Base-by-base conservation (phyloP, 306 rosid species). In the Cicer yamashitae region DNA sequence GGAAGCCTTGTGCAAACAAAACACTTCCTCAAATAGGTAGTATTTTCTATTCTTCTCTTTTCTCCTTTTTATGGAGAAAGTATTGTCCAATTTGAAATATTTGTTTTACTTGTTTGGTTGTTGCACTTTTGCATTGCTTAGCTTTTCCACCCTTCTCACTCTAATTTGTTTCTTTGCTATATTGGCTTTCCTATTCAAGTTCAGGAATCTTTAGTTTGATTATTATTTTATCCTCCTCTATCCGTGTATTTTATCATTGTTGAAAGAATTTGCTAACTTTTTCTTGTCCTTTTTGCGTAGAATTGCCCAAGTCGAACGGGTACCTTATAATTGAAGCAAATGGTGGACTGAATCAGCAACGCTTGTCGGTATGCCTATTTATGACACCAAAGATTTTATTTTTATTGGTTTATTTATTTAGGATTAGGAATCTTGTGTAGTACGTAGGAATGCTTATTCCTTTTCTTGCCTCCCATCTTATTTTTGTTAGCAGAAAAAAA, bases 341-440 rank as follows among this genome's bases (percentile, higher is more conserved):
- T 74, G 98, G 98, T 71, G 98, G 97, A 66, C 82, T 94, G 82
- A 94, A 94, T 81, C 98, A 94, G 85, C 98, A 94, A 78, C 93
- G 98, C 17, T 59, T 94, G 66, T 90, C 97, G 96, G 98, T 94
- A 87, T 40, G 97, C 76, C 71, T 76, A 20, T 79, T 80, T 30
- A 50, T 81, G 57, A 39, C 12, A 71, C 52, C 53, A 43, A 60
- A 38, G 6, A 72, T 74, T 46, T 73, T 25, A 48, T 68, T 74
- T 13, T 13, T 66, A 14, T 40, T 60, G 60, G 15, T 60, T 53
- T 60, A 22, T 77, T 80, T 80, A 57, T 81, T 70, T 38, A 2
- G 51, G 18, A 63, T 70, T 44, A 1, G 58, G n/a, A 71, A 25
- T 61, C 54, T 20, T 54, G 17, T 46, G 47, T 4, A 8, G 57